These are phyloP conservation scores for Tremellales sp. DNA, from an alignment of 1,284 basidiomycete genomes.

Conservation along the genomic window DNA sequence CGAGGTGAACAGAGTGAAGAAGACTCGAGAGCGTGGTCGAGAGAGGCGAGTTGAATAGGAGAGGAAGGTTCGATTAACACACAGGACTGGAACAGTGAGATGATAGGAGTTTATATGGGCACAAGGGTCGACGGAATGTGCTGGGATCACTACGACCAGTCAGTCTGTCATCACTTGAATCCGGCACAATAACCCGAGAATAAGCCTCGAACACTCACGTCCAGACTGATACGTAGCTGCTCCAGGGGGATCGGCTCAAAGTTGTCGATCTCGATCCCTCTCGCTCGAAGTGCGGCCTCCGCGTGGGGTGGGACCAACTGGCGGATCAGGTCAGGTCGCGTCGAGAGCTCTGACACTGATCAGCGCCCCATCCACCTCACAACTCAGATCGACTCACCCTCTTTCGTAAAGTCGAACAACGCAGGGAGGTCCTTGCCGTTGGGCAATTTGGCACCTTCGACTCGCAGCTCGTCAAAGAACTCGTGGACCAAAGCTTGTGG, in stretches of 20 bases:
- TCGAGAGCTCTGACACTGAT: slow-evolving; percentile 70
- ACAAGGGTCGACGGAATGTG: not conserved
- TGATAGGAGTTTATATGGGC: not conserved
- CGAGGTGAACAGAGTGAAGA: slow-evolving; percentile 2
- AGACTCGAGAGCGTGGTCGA: not conserved
- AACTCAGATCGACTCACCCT: slow-evolving; percentile 61
- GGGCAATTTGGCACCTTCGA: slow-evolving; percentile 86
- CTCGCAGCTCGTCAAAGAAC: slow-evolving; percentile 95
- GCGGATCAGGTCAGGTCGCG: slow-evolving; percentile 88
- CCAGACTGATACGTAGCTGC: slow-evolving; percentile 82
- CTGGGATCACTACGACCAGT: not conserved
- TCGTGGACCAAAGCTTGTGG: slow-evolving; percentile 92
- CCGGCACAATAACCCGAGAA: too few species aligned
- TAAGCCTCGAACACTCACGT: slow-evolving; percentile 50
- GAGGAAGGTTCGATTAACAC: too few species aligned
- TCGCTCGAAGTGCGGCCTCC: slow-evolving; percentile 79
- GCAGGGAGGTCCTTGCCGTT: slow-evolving; percentile 93
- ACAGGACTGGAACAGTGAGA: not conserved
- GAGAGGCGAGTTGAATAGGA: not conserved
- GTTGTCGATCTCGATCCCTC: slow-evolving; percentile 81
- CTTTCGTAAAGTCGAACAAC: slow-evolving; percentile 93
- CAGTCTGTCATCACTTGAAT: not conserved
- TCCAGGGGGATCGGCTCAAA: slow-evolving; percentile 94
- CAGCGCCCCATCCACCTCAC: not conserved
- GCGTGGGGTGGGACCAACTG: slow-evolving; percentile 85